Evolutionary conservation across 129 eudicot species (phyloP).

Genomic region (Scalesia atractyloides): DNA sequence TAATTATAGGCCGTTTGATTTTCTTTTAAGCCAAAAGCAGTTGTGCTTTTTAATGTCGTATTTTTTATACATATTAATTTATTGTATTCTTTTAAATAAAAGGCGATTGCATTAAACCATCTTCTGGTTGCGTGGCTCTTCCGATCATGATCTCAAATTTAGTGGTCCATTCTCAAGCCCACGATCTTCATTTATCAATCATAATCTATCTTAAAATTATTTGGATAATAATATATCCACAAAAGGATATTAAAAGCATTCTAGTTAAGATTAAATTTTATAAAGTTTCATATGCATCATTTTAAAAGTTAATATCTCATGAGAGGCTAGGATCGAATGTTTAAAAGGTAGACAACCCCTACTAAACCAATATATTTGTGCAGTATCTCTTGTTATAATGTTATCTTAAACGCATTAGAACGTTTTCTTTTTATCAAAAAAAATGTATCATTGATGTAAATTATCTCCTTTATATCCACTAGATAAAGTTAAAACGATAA

Average conservation of each 20-base stretch:
- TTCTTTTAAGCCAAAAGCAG: slow-evolving; percentile 7
- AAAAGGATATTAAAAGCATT: slow-evolving; percentile 1
- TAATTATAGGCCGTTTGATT: slow-evolving; percentile 31
- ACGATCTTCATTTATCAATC: slow-evolving; percentile 19
- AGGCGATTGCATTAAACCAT: slow-evolving; percentile 12
- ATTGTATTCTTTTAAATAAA: neutral
- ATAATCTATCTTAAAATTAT: neutral
- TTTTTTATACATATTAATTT: neutral
- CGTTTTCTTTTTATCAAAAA: no score
- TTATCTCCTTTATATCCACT: no score
- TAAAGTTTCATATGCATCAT: neutral
- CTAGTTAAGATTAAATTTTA: slow-evolving; percentile 2
- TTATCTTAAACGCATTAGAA: no score
- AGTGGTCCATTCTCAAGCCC: slow-evolving; percentile 28
- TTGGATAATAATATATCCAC: neutral
- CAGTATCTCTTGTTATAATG: no score
- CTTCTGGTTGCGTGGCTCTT: slow-evolving; percentile 33
- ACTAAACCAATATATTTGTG: no score
- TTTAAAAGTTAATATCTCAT: no score
- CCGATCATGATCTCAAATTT: slow-evolving; percentile 27
- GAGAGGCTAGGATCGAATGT: no score
- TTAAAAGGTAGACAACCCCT: no score
- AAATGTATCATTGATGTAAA: no score
- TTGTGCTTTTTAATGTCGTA: slow-evolving; percentile 17
- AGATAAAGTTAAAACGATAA: no score